A percentile compares a stretch with the other conserved stretches of the same genome.
Conservation (phyloP, 2,329 filamentous ascomycete species). For the Thelonectria discophora region DNA sequence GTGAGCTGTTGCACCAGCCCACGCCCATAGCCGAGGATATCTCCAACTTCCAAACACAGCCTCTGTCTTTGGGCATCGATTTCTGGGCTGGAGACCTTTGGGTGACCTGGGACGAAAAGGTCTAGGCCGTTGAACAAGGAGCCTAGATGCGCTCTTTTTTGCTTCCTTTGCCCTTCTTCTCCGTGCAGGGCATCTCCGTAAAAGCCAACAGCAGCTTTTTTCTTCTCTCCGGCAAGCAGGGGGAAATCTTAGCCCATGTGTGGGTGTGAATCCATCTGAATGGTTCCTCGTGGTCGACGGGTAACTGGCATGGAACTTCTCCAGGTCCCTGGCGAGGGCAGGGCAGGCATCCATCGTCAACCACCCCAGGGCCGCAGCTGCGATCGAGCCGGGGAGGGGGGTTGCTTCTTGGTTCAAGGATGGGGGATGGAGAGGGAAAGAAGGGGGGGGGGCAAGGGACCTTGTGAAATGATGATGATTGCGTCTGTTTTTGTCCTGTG, state of each 20-base stretch:
- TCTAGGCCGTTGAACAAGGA: too few species aligned
- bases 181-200: too few species aligned
- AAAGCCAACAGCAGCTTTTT: too few species aligned
- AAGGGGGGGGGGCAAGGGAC: too few species aligned
- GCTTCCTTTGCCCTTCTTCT: too few species aligned
- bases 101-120: not conserved
- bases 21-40: constrained; percentile 37
- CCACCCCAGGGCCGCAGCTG: not conserved
- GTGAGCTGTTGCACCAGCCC: constrained; percentile 20
- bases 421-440: too few species aligned
- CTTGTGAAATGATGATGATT: not conserved
- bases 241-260: not conserved
- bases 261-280: constrained; percentile 13
- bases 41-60: too few species aligned
- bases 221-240: too few species aligned
- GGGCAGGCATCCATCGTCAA: not conserved
- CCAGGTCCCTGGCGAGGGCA: constrained; percentile 7
- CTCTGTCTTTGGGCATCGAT: too few species aligned
- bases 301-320: constrained; percentile 9
- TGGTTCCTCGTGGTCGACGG: constrained; percentile 8
- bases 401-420: too few species aligned
- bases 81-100: too few species aligned
- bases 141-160: too few species aligned
- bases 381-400: constrained; percentile 1
- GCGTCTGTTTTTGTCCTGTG: not conserved